phyloP scores from a whole-genome alignment of 1,284 basidiomycete species.

The Leccinum proximum region DNA sequence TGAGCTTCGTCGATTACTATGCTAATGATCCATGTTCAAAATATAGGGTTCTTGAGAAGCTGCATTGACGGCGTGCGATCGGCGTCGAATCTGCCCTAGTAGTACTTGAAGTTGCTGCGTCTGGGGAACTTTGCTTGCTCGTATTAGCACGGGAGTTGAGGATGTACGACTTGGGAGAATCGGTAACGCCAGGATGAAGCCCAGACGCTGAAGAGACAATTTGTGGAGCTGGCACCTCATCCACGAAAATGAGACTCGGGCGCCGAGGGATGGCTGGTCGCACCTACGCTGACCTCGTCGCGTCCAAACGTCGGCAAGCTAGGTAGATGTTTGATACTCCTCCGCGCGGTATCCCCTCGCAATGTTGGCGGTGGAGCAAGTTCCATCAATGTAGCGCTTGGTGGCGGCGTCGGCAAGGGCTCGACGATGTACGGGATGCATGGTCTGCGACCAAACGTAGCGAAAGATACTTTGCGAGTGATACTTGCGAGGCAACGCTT shows the following conservation, averaged over 20 bases:
- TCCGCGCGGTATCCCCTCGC: constrained; percentile 7
- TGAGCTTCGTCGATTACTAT: constrained; percentile 10
- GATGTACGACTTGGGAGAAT: constrained; percentile 13
- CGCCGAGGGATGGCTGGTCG: constrained; percentile 14
- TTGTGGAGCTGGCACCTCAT: neutral
- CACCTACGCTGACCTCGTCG: neutral
- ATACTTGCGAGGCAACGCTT: constrained; percentile 24
- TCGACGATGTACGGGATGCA: constrained; percentile 6
- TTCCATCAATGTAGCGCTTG: constrained; percentile 10
- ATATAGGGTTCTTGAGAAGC: neutral
- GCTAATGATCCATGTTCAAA: constrained; percentile 6
- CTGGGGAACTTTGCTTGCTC: constrained; percentile 7
- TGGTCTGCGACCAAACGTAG: constrained; percentile 16
- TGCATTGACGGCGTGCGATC: constrained; percentile 13
- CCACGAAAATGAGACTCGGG: constrained; percentile 17
- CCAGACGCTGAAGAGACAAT: constrained; percentile 1
- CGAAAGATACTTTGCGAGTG: constrained; percentile 31
- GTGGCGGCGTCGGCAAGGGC: constrained; percentile 18
- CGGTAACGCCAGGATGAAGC: constrained; percentile 3
- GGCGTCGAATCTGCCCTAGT: constrained; percentile 1
- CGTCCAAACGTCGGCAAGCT: constrained; percentile 19
- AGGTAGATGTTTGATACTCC: constrained; percentile 23
- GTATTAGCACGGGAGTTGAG: constrained; percentile 17
- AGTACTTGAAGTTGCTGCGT: neutral
- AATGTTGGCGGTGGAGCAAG: constrained; percentile 21